These are phyloP conservation scores for Yamadazyma scolyti DNA, from an alignment of 805 yeast genomes.

Conservation along the genomic window DNA sequence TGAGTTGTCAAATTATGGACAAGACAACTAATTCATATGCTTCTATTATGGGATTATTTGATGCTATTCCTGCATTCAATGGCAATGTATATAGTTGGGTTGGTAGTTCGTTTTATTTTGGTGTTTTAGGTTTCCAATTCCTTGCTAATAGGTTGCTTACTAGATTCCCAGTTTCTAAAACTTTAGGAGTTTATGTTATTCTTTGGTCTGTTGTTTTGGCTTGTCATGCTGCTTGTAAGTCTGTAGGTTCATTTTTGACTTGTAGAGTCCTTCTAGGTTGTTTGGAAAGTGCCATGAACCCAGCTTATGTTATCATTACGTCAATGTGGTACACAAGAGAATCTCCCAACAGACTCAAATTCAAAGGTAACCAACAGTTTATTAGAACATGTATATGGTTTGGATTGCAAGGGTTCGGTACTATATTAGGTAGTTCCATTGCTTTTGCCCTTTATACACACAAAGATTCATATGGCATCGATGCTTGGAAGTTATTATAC, in stretches of 20 bases:
- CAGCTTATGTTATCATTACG: conserved; percentile 15
- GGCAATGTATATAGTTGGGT: conserved; percentile 32
- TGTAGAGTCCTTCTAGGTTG: conserved; percentile 32
- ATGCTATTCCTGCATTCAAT: conserved; percentile 28
- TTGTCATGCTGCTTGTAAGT: conserved; percentile 14
- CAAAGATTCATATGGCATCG: conserved; percentile 16
- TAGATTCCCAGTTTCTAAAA: conserved; percentile 51
- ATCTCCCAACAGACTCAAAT: not conserved
- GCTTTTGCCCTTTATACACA: conserved; percentile 21
- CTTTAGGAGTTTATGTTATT: conserved; percentile 44
- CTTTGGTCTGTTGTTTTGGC: conserved; percentile 57
- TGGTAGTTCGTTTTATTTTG: conserved; percentile 43
- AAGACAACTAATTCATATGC: conserved; percentile 36
- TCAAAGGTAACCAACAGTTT: conserved; percentile 12
- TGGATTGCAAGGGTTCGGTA: conserved; percentile 27
- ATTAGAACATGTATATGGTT: conserved; percentile 28
- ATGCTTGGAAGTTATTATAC: conserved; percentile 58
- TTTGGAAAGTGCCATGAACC: conserved; percentile 36
- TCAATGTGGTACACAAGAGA: conserved; percentile 1
- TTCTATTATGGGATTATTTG: conserved; percentile 31
- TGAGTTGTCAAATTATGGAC: conserved; percentile 25
- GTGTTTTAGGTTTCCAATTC: conserved; percentile 54
- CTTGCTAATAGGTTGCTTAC: conserved; percentile 47
- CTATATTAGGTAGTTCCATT: conserved; percentile 41
- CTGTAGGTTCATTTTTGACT: conserved; percentile 31